phyloP scores from a whole-genome alignment of 108 stramenopile species.

The Parietichytrium sp. region DNA sequence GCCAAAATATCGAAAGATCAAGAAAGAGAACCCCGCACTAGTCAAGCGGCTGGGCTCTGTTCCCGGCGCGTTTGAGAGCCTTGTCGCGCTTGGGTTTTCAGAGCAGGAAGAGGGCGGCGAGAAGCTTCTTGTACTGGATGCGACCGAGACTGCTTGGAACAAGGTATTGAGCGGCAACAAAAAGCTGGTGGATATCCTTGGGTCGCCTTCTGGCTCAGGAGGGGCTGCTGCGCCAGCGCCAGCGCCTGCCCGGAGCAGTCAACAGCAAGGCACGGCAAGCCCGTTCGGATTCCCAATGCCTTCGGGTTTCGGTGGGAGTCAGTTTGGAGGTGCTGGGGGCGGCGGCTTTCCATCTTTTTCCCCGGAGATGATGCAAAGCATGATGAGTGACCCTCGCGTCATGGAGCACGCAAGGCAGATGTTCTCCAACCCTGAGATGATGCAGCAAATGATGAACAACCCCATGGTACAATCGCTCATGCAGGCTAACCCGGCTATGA shows the following conservation, averaged over 20 bases:
- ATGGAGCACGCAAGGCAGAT: neutral
- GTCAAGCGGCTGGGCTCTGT: neutral
- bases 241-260: neutral
- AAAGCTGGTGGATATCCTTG: neutral
- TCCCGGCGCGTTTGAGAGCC: neutral
- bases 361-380: neutral
- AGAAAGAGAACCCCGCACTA: neutral
- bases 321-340: neutral
- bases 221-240: neutral
- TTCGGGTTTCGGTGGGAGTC: no score
- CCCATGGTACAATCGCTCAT: neutral
- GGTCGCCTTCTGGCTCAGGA: no score
- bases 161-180: constrained; percentile 12
- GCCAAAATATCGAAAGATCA: constrained; percentile 28
- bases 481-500: no score
- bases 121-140: neutral
- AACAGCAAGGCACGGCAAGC: neutral
- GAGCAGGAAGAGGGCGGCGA: constrained; percentile 11
- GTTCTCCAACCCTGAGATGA: constrained; percentile 25
- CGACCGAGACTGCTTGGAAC: neutral
- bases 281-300: neutral
- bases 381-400: neutral
- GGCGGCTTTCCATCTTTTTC: neutral
- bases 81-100: neutral
- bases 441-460: constrained; percentile 9